Conservation (phyloP, 352 stramenopile species). For the Achlya hypogyna region DNA sequence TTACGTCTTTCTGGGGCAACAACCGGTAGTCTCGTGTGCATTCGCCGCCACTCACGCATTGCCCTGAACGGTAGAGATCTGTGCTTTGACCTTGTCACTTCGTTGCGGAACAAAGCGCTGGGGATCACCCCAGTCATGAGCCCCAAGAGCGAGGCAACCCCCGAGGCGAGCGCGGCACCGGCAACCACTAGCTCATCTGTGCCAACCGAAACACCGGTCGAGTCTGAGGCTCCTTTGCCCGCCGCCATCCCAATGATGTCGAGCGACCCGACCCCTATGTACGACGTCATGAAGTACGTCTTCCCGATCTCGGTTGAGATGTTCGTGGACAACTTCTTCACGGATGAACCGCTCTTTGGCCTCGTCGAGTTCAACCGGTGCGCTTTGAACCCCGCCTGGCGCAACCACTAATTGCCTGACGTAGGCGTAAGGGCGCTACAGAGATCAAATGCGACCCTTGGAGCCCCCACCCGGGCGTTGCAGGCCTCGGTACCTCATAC, state of each 20-base stretch:
- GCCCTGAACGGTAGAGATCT: conserved; percentile 27
- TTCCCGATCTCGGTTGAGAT: conserved; percentile 54
- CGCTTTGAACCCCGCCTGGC: no score
- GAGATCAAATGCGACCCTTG: conserved; percentile 69
- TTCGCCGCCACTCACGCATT: not conserved
- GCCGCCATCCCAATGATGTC: not conserved
- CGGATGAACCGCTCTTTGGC: conserved; percentile 58
- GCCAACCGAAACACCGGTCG: not conserved
- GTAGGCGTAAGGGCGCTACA: conserved; percentile 38
- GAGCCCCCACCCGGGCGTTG: conserved; percentile 38
- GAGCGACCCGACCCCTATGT: conserved; percentile 33
- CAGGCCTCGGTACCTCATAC: not conserved
- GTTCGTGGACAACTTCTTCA: conserved; percentile 63
- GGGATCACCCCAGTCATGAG: conserved; percentile 20
- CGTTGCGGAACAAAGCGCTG: conserved; percentile 51
- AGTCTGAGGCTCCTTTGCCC: not conserved
- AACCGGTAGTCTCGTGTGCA: conserved; percentile 33
- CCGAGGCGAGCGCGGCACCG: not conserved
- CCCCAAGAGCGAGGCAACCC: not conserved
- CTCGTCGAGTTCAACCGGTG: conserved; percentile 47
- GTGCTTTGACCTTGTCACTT: conserved; percentile 65
- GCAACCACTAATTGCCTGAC: no score
- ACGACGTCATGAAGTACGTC: conserved; percentile 42
- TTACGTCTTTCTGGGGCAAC: conserved; percentile 78
- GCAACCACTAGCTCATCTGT: not conserved